Evolutionary conservation across 2,329 filamentous ascomycete genomes (phyloP), one percentile per base, ranked within the genome.

Genomic region (Ceratocystis cubensis): DNA sequence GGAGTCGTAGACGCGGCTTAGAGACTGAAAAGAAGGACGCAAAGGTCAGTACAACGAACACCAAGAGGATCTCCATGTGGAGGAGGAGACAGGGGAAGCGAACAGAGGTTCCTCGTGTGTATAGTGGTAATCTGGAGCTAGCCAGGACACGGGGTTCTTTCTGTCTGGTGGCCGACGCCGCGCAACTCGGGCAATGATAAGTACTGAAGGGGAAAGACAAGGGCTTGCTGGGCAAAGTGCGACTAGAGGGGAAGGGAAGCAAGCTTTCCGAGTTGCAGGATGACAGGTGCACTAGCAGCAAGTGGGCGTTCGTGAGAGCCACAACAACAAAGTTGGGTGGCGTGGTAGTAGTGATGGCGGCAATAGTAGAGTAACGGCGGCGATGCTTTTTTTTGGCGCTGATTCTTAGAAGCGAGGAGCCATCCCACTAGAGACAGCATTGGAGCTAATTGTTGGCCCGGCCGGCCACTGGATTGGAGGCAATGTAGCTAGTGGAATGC

Each of bases 21-120:
- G 66, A 68, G 7, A 68, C 66, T 68, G 61, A 59, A 45, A 63
- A 64, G 20, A 63, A 63, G 17, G 53, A 64, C 41, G 53, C 48
- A 66, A 68, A 68, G 25, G 63, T 68, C 59, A 68, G 66, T 45
- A 68, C 28, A 50, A 68, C 22, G 46, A 68, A 56, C 30, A 50
- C 28, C 5, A 67, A 33, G 44, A 67, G 53, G 45, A 65, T 48
- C 22, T 67, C 66, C 66, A 67, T 67, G 30, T 50, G 64, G 25
- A 17, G 33, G 30, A n/a, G n/a, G 37, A 17, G 37, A 41, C 33
- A n/a, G 50, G 57, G 25, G 33, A 46, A 15, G 20, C 45, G 22
- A 30, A n/a, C 45, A 41, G n/a, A 20, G 30, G 45, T 4, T 41
- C 13, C 37, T 41, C 13, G 37, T 3, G 37, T 15, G 3, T 13